Evolutionary conservation across 139 green algal genomes (phyloP).

Genomic region (Auxenochlorella pyrenoidosa): DNA sequence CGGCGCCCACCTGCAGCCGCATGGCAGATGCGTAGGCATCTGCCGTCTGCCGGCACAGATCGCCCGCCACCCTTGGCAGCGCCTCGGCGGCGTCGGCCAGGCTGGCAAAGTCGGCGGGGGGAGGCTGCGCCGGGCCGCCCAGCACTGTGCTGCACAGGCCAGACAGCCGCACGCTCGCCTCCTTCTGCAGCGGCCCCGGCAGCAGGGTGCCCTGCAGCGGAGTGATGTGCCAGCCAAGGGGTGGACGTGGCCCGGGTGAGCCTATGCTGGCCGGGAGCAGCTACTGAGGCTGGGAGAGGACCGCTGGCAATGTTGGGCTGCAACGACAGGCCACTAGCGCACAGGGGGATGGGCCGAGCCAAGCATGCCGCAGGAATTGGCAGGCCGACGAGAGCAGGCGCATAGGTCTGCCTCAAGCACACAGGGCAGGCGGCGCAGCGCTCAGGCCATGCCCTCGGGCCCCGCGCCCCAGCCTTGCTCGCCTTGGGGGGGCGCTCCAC

Average conservation of each 20-base stretch:
- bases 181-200: conserved; percentile 41
- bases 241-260: too few relatives aligned
- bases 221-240: background rate
- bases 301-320: too few relatives aligned
- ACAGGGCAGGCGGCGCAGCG: too few relatives aligned
- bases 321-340: too few relatives aligned
- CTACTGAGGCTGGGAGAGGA: too few relatives aligned
- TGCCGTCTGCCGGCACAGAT: background rate
- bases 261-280: background rate
- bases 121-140: conserved; percentile 5
- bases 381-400: too few relatives aligned
- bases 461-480: too few relatives aligned
- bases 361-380: too few relatives aligned
- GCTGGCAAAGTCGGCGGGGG: conserved; percentile 23
- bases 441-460: too few relatives aligned
- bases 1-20: conserved; percentile 42
- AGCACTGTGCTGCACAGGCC: conserved; percentile 20
- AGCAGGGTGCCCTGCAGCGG: conserved; percentile 30
- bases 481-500: conserved; percentile 42
- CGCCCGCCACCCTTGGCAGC: conserved; percentile 19
- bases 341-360: too few relatives aligned
- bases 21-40: conserved; percentile 43
- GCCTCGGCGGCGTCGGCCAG: conserved; percentile 11
- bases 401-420: too few relatives aligned
- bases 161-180: conserved; percentile 19